These are phyloP conservation scores for Leccinum angustisporum DNA, from an alignment of 1,284 basidiomycete genomes.

Conservation along the genomic window DNA sequence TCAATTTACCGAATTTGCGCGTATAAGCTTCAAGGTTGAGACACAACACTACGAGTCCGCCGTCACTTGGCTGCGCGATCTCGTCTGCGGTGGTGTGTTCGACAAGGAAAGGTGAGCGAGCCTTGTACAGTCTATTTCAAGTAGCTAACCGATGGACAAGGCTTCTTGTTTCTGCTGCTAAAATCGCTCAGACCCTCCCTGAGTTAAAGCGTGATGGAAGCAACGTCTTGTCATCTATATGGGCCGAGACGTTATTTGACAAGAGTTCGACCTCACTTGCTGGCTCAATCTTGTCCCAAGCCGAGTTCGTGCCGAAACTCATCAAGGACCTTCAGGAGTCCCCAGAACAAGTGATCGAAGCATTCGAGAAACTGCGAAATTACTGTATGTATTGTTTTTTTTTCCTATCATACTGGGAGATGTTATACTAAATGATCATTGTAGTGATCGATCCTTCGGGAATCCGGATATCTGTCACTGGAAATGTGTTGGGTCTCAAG, in stretches of 20 bases:
- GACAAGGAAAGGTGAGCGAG: conserved; percentile 72
- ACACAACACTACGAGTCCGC: conserved; percentile 78
- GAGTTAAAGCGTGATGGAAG: conserved; percentile 90
- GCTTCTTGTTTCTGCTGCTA: conserved; percentile 83
- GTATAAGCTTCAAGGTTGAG: conserved; percentile 85
- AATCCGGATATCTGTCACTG: conserved; percentile 85
- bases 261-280: conserved; percentile 75
- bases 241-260: conserved; percentile 68
- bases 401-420: neutral
- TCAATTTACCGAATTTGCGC: conserved; percentile 74
- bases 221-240: conserved; percentile 76
- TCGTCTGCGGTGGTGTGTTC: conserved; percentile 84
- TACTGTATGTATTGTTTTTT: conserved; percentile 50
- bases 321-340: conserved; percentile 72
- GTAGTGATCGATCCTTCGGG: conserved; percentile 79
- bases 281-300: conserved; percentile 71
- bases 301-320: conserved; percentile 80
- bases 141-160: conserved; percentile 41
- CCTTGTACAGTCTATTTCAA: neutral
- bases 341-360: conserved; percentile 70
- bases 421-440: conserved; percentile 5
- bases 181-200: conserved; percentile 90
- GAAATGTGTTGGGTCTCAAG: conserved; percentile 75
- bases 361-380: conserved; percentile 73
- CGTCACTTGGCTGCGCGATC: conserved; percentile 86